Percentiles rank a stretch among this genome's conserved stretches.
Conservation (phyloP, 2,329 filamentous ascomycete species). For the Corynespora cassiicola region DNA sequence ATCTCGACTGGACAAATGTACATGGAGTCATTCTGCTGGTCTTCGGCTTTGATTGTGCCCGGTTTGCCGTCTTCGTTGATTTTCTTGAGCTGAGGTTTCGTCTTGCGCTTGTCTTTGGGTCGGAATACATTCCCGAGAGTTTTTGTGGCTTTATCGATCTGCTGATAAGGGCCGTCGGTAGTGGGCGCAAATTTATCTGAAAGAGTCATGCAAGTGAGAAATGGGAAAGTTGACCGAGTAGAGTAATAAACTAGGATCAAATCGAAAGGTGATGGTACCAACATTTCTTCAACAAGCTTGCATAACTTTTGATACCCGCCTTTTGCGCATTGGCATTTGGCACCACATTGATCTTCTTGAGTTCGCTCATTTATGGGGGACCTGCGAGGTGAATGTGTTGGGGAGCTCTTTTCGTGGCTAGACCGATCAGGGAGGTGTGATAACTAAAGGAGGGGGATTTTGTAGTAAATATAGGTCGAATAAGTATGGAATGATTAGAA, state of each 20-base stretch:
- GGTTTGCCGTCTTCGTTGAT: constrained; percentile 45
- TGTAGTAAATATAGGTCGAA: too few species aligned
- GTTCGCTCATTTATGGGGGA: too few species aligned
- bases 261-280: constrained; percentile 2
- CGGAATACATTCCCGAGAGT: constrained; percentile 29
- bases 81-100: constrained; percentile 50
- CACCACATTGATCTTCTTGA: constrained; percentile 30
- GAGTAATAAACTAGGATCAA: background rate
- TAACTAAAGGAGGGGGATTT: too few species aligned
- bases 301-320: constrained; percentile 67
- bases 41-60: constrained; percentile 65
- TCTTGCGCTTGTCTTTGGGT: constrained; percentile 57
- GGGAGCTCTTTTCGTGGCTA: too few species aligned
- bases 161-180: constrained; percentile 66
- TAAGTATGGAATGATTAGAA: too few species aligned
- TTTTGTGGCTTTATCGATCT: constrained; percentile 52
- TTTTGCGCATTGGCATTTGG: constrained; percentile 31
- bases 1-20: constrained; percentile 71
- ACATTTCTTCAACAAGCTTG: constrained; percentile 66
- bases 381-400: too few species aligned
- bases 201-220: background rate
- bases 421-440: too few species aligned
- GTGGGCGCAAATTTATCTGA: constrained; percentile 64
- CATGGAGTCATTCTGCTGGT: constrained; percentile 70
- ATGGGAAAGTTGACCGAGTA: constrained; percentile 1